Conservation (phyloP, 1,284 basidiomycete genomes). For the Ceratobasidium papillatum region DNA sequence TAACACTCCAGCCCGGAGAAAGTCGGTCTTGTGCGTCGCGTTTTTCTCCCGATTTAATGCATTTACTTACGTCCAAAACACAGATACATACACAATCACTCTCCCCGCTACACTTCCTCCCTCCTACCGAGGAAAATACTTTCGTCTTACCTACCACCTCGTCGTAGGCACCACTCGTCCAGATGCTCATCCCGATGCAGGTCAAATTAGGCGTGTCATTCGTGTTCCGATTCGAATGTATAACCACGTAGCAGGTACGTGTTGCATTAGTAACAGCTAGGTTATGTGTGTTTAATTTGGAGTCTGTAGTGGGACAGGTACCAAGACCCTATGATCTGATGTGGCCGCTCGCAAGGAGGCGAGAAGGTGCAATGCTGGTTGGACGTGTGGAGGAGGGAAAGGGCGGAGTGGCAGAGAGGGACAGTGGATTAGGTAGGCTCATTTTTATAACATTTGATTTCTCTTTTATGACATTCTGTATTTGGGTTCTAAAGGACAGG, state of each 20-base stretch:
- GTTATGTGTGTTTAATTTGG: not conserved
- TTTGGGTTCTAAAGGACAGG: not conserved
- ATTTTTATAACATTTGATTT: not conserved
- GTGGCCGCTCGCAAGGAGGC: conserved; percentile 65
- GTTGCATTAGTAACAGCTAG: not conserved
- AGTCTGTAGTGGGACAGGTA: conserved; percentile 60
- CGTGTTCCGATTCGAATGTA: conserved; percentile 89
- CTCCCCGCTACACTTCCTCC: conserved; percentile 87
- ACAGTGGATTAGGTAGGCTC: not conserved
- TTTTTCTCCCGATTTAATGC: not conserved
- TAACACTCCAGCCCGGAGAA: conserved; percentile 79
- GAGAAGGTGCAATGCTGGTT: conserved; percentile 47
- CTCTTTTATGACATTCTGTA: not conserved
- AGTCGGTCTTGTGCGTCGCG: conserved; percentile 77
- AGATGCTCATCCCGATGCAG: conserved; percentile 49
- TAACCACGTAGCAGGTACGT: conserved; percentile 78
- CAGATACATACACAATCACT: conserved; percentile 79
- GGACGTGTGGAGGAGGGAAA: conserved; percentile 44
- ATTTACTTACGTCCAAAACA: conserved; percentile 7
- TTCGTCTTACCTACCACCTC: conserved; percentile 90
- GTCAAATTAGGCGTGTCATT: conserved; percentile 75
- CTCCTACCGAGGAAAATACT: conserved; percentile 83
- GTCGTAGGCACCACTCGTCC: conserved; percentile 85
- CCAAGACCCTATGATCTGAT: conserved; percentile 71
- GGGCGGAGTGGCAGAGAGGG: conserved; percentile 2